These are phyloP conservation scores for Sarcodon aspratus DNA, from an alignment of 768 basidiomycete species.

Conservation along the genomic window DNA sequence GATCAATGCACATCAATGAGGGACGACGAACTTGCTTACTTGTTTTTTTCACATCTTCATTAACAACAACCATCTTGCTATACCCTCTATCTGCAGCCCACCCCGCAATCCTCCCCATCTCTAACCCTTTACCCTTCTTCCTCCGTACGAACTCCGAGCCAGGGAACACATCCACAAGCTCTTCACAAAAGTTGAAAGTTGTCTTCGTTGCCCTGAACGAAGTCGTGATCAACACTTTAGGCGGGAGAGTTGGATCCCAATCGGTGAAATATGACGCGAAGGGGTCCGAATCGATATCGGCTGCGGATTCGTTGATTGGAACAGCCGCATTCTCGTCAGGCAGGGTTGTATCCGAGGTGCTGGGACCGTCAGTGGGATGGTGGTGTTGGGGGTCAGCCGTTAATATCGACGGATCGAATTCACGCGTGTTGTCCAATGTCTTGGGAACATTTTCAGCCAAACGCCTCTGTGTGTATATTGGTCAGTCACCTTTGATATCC, in stretches of 20 bases:
- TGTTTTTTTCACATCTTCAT: slow-evolving; percentile 90
- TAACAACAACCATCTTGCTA: slow-evolving; percentile 83
- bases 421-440: slow-evolving; percentile 89
- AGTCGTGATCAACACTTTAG: slow-evolving; percentile 86
- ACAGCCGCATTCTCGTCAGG: slow-evolving; percentile 7
- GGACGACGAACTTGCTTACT: slow-evolving; percentile 39
- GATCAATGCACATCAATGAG: slow-evolving; percentile 3
- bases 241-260: slow-evolving; percentile 28
- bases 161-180: slow-evolving; percentile 80
- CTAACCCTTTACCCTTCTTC: slow-evolving; percentile 84
- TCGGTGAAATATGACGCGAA: slow-evolving; percentile 61
- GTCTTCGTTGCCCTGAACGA: slow-evolving; percentile 74
- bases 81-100: slow-evolving; percentile 91
- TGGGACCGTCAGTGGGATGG: background rate
- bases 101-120: slow-evolving; percentile 80
- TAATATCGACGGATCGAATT: slow-evolving; percentile 63
- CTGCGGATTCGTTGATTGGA: slow-evolving; percentile 45
- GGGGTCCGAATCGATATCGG: slow-evolving; percentile 62
- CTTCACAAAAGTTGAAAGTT: slow-evolving; percentile 90
- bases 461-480: slow-evolving; percentile 46
- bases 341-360: slow-evolving; percentile 7
- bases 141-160: slow-evolving; percentile 83
- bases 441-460: slow-evolving; percentile 76
- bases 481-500: background rate
- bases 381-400: slow-evolving; percentile 32